Evolutionary conservation across 148 eudicot species (phyloP).

Genomic region (Suaeda aralocaspica): DNA sequence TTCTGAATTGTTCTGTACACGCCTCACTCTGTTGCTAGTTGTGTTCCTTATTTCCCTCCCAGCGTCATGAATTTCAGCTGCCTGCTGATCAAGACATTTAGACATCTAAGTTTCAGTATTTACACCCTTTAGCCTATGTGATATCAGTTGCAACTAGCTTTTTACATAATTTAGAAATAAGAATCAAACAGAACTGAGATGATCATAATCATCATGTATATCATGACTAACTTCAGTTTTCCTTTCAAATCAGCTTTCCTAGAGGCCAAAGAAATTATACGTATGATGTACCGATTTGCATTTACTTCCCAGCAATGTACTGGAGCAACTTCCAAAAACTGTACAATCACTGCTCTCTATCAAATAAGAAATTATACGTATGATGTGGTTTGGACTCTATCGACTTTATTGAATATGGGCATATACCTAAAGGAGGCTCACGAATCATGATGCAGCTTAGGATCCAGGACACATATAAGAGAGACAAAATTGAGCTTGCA

Average conservation of each 20-base stretch:
- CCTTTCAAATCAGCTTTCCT: neutral
- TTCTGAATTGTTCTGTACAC: conserved; percentile 31
- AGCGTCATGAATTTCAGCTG: conserved; percentile 19
- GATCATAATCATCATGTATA: neutral
- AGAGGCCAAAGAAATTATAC: neutral
- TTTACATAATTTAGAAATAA: neutral
- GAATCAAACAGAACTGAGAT: neutral
- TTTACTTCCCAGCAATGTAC: no score
- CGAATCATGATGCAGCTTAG: no score
- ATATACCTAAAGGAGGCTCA: no score
- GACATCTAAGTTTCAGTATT: neutral
- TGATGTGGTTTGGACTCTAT: no score
- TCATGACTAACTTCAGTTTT: neutral
- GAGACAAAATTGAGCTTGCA: no score
- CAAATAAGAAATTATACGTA: no score
- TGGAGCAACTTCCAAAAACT: no score
- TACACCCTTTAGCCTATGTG: neutral
- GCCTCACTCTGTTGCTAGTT: conserved; percentile 26
- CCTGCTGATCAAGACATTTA: conserved; percentile 29
- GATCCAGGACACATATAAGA: no score
- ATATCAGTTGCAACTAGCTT: neutral
- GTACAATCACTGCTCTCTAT: no score
- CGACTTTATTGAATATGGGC: no score
- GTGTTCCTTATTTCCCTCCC: conserved; percentile 23
- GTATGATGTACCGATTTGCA: neutral